Evolutionary conservation across 345 rosid species (phyloP), one percentile per base, ranked within the genome.

Genomic region (Linum tenue): DNA sequence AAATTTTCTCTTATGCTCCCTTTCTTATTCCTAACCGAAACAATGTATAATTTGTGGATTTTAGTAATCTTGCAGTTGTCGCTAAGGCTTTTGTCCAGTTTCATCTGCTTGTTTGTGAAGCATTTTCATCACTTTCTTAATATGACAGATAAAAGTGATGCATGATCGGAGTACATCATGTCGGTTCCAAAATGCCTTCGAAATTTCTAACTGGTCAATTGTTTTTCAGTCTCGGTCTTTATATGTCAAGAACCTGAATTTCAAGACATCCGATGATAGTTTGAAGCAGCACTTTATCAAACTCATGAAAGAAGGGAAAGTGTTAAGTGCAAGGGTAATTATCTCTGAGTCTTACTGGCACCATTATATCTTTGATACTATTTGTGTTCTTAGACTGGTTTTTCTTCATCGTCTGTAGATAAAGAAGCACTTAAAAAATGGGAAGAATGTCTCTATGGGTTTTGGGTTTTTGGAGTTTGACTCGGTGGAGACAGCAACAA

Each of bases 391-490:
- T 59, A 38, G 60, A 31, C 57, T 72, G 53, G 14, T 68, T 64
- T 64, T 38, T 64, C n/a, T 51, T 64, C 37, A 50, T 38, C 22
- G 35, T 72, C 10, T 68, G 69, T 90, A 94, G 99, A 76, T 90
- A 73, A 90, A 82, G 78, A 86, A 78, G 75, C 99, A 90, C 76
- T 31, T 76, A 73, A 94, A 86, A 75, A 84, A 85, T 64, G 97
- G 92, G 64, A 90, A 90, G 82, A 75, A 75, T 72, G 78, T 90
- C 31, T 94, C 99, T 10, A 81, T 78, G 78, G 99, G 99, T 56
- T 90, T 85, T 79, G 99, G 99, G 72, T 90, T 94, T 80, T 60
- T 88, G 39, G 96, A 90, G 75, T 86, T 94, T 59, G 95, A 94
- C 75, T 83, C 95, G 38, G 70, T 79, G 74, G 96, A 94, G 74